Base-by-base conservation (phyloP, 768 basidiomycete genomes). In the Leucocoprinus leucothites region DNA sequence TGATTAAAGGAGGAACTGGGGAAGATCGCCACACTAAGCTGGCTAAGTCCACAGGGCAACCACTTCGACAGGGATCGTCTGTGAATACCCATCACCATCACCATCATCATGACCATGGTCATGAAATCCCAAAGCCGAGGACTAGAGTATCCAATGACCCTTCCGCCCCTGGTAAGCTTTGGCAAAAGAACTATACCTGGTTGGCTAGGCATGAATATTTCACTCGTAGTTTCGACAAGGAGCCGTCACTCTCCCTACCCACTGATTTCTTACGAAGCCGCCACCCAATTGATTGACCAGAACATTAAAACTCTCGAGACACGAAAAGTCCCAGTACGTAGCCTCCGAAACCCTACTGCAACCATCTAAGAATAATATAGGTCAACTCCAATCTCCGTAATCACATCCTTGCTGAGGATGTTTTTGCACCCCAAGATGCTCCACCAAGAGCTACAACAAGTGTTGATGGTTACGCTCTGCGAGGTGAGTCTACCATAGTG, bases 381-480 rank as follows among this genome's bases (percentile, higher is more conserved):
- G 87, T 94, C 2, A 75, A 77, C 9, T 63, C 77, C 3, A 60
- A 65, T 0, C 72, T 96, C n/a, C 69, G 75, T 22, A 91, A 89
- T 0, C 75, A 85, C 58, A 76, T 93, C 21, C 76, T 94, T 1
- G 89, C 90, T 0, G 85, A 91, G 65, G 84, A 91, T 54, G 82
- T 94, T 3, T 71, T 75, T 57, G 85, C 91, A 3, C 72, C 81
- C 1, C 74, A 79, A 28, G 73, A 89, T 62, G 78, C 89, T 0
- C 93, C 93, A 2, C 65, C 67, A 3, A 78, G 78, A 1, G 67
- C 74, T 16, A 91, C 89, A 1, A 93, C 93, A 4, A 94, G 84
- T 60, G 91, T 93, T 9, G 93, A 95, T 66, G 93, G 93, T 0
- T 96, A 96, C 64, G 93, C 93, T 3, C 68, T 94, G 1, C 75